These are phyloP conservation scores for Simmondsia chinensis DNA, from an alignment of 148 eudicot species.

Conservation along the genomic window DNA sequence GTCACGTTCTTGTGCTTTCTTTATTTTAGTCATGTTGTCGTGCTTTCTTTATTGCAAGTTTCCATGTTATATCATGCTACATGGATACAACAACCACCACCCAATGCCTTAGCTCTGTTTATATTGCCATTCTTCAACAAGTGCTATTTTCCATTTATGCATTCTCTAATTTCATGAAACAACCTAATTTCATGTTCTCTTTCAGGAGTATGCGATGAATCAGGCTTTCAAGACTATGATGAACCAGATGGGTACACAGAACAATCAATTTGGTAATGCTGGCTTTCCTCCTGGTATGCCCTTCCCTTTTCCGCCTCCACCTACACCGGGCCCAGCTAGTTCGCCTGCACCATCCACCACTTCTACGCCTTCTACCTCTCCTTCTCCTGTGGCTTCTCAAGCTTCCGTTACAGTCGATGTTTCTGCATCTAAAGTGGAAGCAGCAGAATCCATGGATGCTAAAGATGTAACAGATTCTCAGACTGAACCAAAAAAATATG, in stretches of 20 bases:
- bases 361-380: slow-evolving; percentile 16
- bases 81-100: too few species aligned
- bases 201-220: slow-evolving; percentile 93
- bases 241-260: slow-evolving; percentile 74
- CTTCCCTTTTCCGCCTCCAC: slow-evolving; percentile 52
- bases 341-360: slow-evolving; percentile 27
- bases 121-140: too few species aligned
- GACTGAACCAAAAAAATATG: slow-evolving; percentile 43
- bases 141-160: too few species aligned
- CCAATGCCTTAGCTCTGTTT: too few species aligned
- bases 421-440: slow-evolving; percentile 37
- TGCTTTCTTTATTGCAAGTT: too few species aligned
- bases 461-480: slow-evolving; percentile 30
- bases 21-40: too few species aligned
- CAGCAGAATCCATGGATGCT: slow-evolving; percentile 23
- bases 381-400: slow-evolving; percentile 39
- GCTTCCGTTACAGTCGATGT: slow-evolving; percentile 45
- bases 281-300: slow-evolving; percentile 61
- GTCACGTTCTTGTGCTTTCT: too few species aligned
- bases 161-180: neutral
- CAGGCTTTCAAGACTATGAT: slow-evolving; percentile 73
- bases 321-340: slow-evolving; percentile 25
- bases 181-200: slow-evolving; percentile 7
- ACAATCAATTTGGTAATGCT: slow-evolving; percentile 67
- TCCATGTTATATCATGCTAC: too few species aligned